A percentile compares a stretch with the other conserved stretches of the same genome.
These are phyloP conservation scores for Erigeron canadensis DNA, from an alignment of 129 eudicot genomes.

Conservation along the genomic window DNA sequence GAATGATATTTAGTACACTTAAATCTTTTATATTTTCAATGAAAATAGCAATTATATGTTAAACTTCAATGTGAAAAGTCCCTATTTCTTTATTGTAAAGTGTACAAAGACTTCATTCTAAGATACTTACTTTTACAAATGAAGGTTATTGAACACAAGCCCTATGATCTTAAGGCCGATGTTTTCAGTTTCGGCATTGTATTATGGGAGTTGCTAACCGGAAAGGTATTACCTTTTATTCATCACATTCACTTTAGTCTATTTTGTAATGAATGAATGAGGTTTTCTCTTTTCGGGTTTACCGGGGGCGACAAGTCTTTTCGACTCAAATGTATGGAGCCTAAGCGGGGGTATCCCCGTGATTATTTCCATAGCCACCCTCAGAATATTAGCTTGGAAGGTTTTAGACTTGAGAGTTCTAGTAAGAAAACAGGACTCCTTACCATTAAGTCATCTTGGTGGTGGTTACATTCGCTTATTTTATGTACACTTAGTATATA, in stretches of 20 bases:
- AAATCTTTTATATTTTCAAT: neutral
- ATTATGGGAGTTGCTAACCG: conserved; percentile 92
- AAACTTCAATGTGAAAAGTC: neutral
- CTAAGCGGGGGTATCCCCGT: too few species aligned
- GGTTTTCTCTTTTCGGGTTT: too few species aligned
- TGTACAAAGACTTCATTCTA: conserved; percentile 3
- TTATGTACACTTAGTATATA: too few species aligned
- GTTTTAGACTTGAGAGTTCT: too few species aligned
- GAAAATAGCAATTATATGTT: neutral
- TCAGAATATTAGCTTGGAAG: too few species aligned
- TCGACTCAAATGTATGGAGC: too few species aligned
- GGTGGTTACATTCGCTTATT: too few species aligned
- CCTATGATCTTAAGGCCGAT: conserved; percentile 94
- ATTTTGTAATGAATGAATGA: neutral
- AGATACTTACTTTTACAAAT: conserved; percentile 27
- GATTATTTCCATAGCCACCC: too few species aligned
- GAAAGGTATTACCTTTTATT: conserved; percentile 59
- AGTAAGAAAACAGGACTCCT: too few species aligned
- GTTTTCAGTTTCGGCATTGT: conserved; percentile 88
- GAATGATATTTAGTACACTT: neutral
- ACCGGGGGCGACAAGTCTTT: too few species aligned
- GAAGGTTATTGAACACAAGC: conserved; percentile 96
- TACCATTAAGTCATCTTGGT: too few species aligned
- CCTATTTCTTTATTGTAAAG: neutral
- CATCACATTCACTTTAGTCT: neutral